Base-by-base conservation (phyloP, 1,139 yeast genomes). In the Lodderomyces elongisporus region DNA sequence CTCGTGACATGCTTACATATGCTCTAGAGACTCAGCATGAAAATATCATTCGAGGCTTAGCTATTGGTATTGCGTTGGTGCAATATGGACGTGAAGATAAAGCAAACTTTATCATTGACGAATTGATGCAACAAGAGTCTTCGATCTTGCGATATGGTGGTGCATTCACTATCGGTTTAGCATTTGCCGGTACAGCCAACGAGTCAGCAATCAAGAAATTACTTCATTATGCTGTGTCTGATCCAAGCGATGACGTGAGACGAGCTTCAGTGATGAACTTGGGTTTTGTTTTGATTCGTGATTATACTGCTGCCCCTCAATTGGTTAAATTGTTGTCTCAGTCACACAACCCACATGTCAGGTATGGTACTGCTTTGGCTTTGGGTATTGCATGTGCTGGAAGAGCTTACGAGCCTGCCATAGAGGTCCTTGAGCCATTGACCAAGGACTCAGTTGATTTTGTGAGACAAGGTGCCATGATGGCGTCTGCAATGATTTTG, bases 321-420 rank as follows among this genome's bases (percentile, higher is more conserved):
- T 84, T 93, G 64, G 96, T 91, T 25, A 95, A 89, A 57, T 71
- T 91, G 42, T 71, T 93, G 48, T 78, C 96, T 1, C 96, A 89
- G 60, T 85, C 96, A 1, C 96, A 91, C 59, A 93, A 91, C 55
- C 95, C 98, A 12, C 97, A 93, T 55, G 98, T 93, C 21, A 85
- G 99, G 60, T 91, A 93, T 55, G 99, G 99, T 63, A 84, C 97
- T 27, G 96, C 97, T 3, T 70, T 91, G 78, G 98, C 99, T 0
- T 72, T 91, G 45, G 98, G 97, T 61, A 85, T 93, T 40, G 79
- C 97, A 3, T 89, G 97, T 68, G 96, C 97, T 18, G 98, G 98
- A 35, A 83, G 94, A 56, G 93, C 89, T 4, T 66, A 85, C 38
- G 78, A 83, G 36, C 80, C 91, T 28, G 98, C 98, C 0, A 75